Base-by-base conservation (phyloP, 1,139 yeast species). In the Arxiozyma slooffiae region DNA sequence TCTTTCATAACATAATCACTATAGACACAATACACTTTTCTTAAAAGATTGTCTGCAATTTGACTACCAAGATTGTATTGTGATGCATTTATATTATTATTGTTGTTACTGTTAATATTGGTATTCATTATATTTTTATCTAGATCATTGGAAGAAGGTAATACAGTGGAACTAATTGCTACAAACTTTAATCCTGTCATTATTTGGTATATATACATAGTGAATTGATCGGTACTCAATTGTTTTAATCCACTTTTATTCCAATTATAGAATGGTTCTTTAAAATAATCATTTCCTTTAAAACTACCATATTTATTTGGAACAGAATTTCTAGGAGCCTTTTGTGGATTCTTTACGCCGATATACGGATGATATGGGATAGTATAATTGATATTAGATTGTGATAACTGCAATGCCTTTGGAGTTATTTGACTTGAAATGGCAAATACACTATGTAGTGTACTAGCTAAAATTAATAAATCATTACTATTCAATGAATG, bases 361-460 rank as follows among this genome's bases (percentile, higher is more conserved):
- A 60, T 58, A 46, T 57, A 50, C 4, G 64, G 63, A 20, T 59
- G 55, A 45, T 62, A 62, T 30, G 66, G 66, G 17, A 57, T 57
- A 1, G 54, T 54, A 46, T 48, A 49, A 30, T 55, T 51, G 1
- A 52, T 46, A 20, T 52, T 50, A 2, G 49, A 24, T 37, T 56
- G 59, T 7, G 57, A 53, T 9, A 64, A 44, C 67, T 49, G 76
- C 55, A 66, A 63, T 58, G 57, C 82, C 71, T 51, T 67, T 0
- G 94, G 92, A 3, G 92, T 82, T 47, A 90, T 70, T 57, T 78
- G 79, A 14, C 96, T 77, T 1, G 95, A 85, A 55, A 90, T 85
- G n/a, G 98, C 97, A 66, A 90, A 96, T 7, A 92, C 95, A 38
- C 96, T 94, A 60, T 92, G 98, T 45, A 92, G 71, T 0, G 97